Evolutionary conservation across 371 early-diverging fungal genomes (phyloP), one percentile per base, ranked within the genome.

Genomic region (Phascolomyces articulosus): DNA sequence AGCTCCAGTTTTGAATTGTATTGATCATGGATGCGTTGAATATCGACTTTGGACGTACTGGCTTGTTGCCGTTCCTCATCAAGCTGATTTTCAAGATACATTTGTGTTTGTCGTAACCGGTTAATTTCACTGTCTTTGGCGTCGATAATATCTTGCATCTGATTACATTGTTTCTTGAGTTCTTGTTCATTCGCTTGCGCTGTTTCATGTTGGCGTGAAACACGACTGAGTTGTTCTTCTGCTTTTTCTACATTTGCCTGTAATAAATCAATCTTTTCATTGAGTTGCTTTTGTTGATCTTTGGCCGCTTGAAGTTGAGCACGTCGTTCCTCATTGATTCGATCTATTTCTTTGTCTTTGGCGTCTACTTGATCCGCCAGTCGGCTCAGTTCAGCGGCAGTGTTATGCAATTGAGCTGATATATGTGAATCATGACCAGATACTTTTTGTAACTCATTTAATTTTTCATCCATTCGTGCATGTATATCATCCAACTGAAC

Each of bases 241-340:
- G 63, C 27, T 38, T 78, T 10, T 38, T 74, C 13, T 83, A 82
- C 27, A 73, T 67, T 13, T 40, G 80, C 6, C 60, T 74, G 26
- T 58, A 73, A 10, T 67, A 73, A 40, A 75, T 79, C 0, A 71
- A 84, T 54, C 71, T 75, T 26, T 55, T 72, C 8, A 63, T 80
- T 7, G 71, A 72, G 10, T 58, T 86, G 4, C 40, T 38, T 38
- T 40, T 57, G 40, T 31, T 57, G 20, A 16, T 57, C 57, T 0
- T 31, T 40, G 40, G 40, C 18, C 9, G 20, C 11, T n/a, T 38
- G 9, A 2, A 24, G 31, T 24, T 51, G 24, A 31, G n/a, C 2
- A 20, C 21, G 23, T 34, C 40, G 29, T 21, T 40, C 40, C 15
- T 40, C 9, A 40, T 55, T 29, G 6, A 29, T 29, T 11, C 55